Percentiles rank a stretch among this genome's conserved stretches.
Evolutionary conservation across 306 rosid species (phyloP).

Genomic region (Cucumis hystrix): DNA sequence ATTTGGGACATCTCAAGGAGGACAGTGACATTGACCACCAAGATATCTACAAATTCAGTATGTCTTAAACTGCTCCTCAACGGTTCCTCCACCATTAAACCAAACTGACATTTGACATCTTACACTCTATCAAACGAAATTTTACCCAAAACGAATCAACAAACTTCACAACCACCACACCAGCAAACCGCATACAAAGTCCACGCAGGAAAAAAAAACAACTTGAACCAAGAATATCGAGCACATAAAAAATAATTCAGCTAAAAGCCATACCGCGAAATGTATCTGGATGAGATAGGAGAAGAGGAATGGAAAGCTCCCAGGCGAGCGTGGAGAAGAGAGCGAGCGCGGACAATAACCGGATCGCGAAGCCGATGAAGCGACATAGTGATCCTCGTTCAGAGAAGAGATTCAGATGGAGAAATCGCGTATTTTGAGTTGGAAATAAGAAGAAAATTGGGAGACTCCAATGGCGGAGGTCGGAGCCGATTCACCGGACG

Average conservation of each 20-base stretch:
- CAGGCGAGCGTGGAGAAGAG: slow-evolving; percentile 37
- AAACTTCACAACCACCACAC: not conserved
- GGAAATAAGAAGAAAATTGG: not conserved
- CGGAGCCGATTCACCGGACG: not conserved
- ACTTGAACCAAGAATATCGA: not conserved
- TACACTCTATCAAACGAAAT: not conserved
- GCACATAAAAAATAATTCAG: not conserved
- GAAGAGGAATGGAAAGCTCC: slow-evolving; percentile 28
- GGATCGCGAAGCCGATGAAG: slow-evolving; percentile 82
- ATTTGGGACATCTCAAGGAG: not conserved
- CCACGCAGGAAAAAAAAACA: not conserved
- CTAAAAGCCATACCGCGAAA: slow-evolving; percentile 30
- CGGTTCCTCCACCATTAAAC: not conserved
- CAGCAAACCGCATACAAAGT: not conserved
- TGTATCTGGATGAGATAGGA: slow-evolving; percentile 35
- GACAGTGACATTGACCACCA: not conserved
- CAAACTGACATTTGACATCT: not conserved
- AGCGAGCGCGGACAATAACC: slow-evolving; percentile 45
- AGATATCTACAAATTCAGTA: not conserved
- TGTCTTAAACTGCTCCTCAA: not conserved
- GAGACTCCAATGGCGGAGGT: not conserved
- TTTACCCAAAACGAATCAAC: not conserved
- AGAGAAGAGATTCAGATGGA: not conserved
- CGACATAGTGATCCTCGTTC: slow-evolving; percentile 33
- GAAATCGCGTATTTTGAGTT: not conserved